These are phyloP conservation scores for Discostella stelligera DNA, from an alignment of 352 stramenopile species.

Conservation along the genomic window DNA sequence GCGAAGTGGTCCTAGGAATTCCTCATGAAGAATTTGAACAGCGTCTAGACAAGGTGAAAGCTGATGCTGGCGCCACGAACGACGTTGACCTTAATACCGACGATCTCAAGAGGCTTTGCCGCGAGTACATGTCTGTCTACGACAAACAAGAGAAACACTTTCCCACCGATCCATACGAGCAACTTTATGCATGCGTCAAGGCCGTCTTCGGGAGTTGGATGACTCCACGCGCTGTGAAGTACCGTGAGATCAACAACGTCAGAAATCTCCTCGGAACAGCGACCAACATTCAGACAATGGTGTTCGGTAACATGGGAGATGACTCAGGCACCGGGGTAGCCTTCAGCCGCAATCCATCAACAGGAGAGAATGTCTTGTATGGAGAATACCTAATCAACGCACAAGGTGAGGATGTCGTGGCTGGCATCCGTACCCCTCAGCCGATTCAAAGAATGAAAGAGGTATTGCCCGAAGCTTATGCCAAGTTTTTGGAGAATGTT, in stretches of 20 bases:
- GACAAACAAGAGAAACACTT: constrained; percentile 56
- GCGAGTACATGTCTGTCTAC: constrained; percentile 74
- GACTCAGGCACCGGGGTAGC: constrained; percentile 73
- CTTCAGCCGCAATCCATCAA: constrained; percentile 81
- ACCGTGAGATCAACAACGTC: constrained; percentile 83
- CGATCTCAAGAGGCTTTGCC: constrained; percentile 66
- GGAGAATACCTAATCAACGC: constrained; percentile 84
- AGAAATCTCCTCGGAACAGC: constrained; percentile 77
- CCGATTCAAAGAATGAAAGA: constrained; percentile 72
- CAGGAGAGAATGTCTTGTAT: constrained; percentile 75
- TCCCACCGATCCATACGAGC: constrained; percentile 72
- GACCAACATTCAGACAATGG: constrained; percentile 82
- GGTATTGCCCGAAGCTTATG: constrained; percentile 70
- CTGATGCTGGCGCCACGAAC: constrained; percentile 50
- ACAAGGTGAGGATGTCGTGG: constrained; percentile 85
- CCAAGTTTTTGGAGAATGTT: constrained; percentile 79
- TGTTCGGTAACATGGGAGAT: constrained; percentile 80
- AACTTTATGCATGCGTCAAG: constrained; percentile 70
- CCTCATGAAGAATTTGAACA: constrained; percentile 82
- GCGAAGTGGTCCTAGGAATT: constrained; percentile 80
- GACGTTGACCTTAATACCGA: constrained; percentile 69
- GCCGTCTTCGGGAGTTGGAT: constrained; percentile 84
- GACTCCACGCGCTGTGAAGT: constrained; percentile 80
- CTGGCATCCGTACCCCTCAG: constrained; percentile 82
- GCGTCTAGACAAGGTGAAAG: constrained; percentile 71